Conservation (phyloP, 2,329 filamentous ascomycete species). For the Pseudocercospora ulei region DNA sequence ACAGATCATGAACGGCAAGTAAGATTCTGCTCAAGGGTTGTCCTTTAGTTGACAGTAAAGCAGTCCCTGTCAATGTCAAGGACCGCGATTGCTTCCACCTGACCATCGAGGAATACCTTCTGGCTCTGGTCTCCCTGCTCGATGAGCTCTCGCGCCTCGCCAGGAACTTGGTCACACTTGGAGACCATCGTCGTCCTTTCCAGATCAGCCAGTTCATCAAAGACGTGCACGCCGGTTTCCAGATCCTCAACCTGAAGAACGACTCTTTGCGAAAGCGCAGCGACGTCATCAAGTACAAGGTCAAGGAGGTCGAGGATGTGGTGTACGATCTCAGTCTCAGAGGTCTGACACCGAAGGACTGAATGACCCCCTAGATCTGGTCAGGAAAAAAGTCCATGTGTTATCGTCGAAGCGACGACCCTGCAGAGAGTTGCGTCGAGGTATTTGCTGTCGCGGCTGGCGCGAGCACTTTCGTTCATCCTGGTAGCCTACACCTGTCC, state of each 20-base stretch:
- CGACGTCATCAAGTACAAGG: slow-evolving; percentile 91
- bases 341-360: slow-evolving; percentile 47
- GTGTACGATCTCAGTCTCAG: slow-evolving; percentile 89
- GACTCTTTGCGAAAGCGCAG: slow-evolving; percentile 77
- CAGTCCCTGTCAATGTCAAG: slow-evolving; percentile 85
- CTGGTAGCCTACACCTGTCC: background rate
- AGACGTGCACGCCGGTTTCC: slow-evolving; percentile 89
- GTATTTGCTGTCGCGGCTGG: too few species aligned
- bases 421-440: background rate
- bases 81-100: slow-evolving; percentile 85
- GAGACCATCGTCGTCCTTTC: slow-evolving; percentile 75
- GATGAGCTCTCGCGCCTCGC: slow-evolving; percentile 86
- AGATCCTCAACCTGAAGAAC: slow-evolving; percentile 95
- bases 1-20: slow-evolving; percentile 59
- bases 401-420: too few species aligned
- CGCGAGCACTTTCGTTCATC: too few species aligned
- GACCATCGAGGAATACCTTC: slow-evolving; percentile 93
- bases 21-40: background rate
- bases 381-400: too few species aligned
- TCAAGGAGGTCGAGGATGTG: slow-evolving; percentile 97
- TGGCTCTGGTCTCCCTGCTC: slow-evolving; percentile 73
- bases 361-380: slow-evolving; percentile 3
- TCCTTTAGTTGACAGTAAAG: background rate
- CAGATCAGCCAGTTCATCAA: slow-evolving; percentile 88
- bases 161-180: slow-evolving; percentile 86